Evolutionary conservation across 2,329 filamentous ascomycete species (phyloP), one percentile per base, ranked within the genome.

Genomic region (Aaosphaeria pasadenensis): DNA sequence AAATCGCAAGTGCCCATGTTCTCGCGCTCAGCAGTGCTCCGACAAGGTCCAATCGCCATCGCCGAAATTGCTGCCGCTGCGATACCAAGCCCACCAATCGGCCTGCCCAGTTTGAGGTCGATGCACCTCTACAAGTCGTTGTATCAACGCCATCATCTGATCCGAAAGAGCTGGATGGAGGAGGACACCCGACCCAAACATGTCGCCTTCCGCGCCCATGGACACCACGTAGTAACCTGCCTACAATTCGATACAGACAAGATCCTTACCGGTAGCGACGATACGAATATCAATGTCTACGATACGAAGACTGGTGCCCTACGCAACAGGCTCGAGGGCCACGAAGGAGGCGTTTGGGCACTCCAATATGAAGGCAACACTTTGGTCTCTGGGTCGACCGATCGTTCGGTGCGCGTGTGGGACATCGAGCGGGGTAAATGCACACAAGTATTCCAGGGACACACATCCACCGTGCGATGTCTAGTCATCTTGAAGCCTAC

Each of bases 321-420:
- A 33, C 83, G 88, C 42, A 89, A 85, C 63, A 89, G 87, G 54
- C 82, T 99, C 2, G 87, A 91, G 62, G 94, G 94, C 2, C 94
- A 99, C 59, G 94, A 99, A 70, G 94, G 94, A 32, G 94, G 94
- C 41, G 94, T 99, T 1, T 99, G 94, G 94, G 94, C 94, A 30
- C 74, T 99, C 45, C 91, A 97, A 69, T 99, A 97, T 66, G 87
- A 96, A 65, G 92, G 91, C 44, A 96, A 97, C 65, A 90, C 89
- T 11, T 76, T 99, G 17, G 94, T 99, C 2, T 99, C 94, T 11
- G 94, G 94, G 2, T 96, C 91, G 5, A 99, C 94, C 0, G 94
- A 99, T 71, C 82, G 94, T 42, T 95, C 94, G 7, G 94, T 99
- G n/a, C 85, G 94, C n/a, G 92, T 99, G 0, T 99, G 94, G 94